phyloP scores from a whole-genome alignment of 148 eudicot species.

The Gaultheria prostrata region DNA sequence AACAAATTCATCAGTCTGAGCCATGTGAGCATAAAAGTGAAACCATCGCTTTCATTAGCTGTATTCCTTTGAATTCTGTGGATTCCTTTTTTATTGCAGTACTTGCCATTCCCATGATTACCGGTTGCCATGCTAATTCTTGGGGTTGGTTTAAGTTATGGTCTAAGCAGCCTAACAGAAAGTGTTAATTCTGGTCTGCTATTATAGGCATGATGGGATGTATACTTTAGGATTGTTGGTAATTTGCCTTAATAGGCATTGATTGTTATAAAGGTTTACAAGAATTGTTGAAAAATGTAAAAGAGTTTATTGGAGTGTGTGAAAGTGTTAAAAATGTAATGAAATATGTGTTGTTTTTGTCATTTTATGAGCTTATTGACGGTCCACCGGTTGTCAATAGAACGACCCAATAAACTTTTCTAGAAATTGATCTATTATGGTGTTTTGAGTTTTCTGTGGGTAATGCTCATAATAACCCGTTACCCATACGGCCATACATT shows the following conservation, averaged over 20 bases:
- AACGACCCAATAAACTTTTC: no score
- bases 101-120: neutral
- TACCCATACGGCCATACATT: neutral
- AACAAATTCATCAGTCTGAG: neutral
- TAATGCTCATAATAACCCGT: neutral
- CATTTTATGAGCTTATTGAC: no score
- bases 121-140: neutral
- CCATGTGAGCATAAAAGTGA: conserved; percentile 11
- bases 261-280: no score
- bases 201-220: neutral
- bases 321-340: no score
- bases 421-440: no score
- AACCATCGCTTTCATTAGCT: conserved; percentile 13
- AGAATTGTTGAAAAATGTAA: no score
- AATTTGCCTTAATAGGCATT: neutral
- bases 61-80: neutral
- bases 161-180: neutral
- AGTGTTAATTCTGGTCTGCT: neutral
- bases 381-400: no score
- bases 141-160: neutral
- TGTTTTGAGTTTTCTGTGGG: neutral
- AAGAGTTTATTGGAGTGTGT: no score
- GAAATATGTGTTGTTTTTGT: no score
- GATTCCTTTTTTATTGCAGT: neutral
- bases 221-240: neutral